Evolutionary conservation across 805 yeast species (phyloP), one percentile per base, ranked within the genome.

Genomic region (Sungouiozyma intestinalis): DNA sequence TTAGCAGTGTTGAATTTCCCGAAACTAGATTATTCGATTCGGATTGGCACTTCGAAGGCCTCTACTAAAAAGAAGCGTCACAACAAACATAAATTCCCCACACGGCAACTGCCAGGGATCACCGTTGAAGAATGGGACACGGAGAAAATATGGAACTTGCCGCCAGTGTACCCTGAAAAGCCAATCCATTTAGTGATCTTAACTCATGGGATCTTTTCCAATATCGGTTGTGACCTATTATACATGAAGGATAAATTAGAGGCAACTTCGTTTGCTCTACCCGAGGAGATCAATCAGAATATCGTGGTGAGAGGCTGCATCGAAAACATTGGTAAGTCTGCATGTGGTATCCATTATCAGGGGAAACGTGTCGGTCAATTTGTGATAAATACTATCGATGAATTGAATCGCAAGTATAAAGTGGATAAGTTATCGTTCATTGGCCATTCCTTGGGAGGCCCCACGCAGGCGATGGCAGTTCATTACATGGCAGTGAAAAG

Each of bases 371-470:
- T 88, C 19, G 97, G 86, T 0, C 79, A 80, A 46, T 85, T 72
- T 60, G 65, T 90, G 18, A 39, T 65, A 9, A 46, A 58, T 7
- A 43, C 58, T 1, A 69, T 79, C 4, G 66, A 72, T 33, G 79
- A 76, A 24, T 64, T 81, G 38, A 58, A 63, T 4, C 48, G 57
- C 11, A 45, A 49, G 7, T 68, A 66, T 18, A 52, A 66, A 4
- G 77, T 85, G 6, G 60, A 63, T 11, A 77, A 76, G 51, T 76
- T 90, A 3, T 90, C 97, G 2, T 88, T 92, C 53, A 67, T 92
- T 16, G 95, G 92, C 1, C 98, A 92, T 62, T 90, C 97, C 0
- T 66, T 92, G 19, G 98, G 98, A 15, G 98, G 98, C 0, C 74
- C 85, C 15, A 83, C 83, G 8, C 97, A 90, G 64, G 77, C 94